phyloP scores from a whole-genome alignment of 192 early-diverging fungal genomes.

The Podochytrium sp. region DNA sequence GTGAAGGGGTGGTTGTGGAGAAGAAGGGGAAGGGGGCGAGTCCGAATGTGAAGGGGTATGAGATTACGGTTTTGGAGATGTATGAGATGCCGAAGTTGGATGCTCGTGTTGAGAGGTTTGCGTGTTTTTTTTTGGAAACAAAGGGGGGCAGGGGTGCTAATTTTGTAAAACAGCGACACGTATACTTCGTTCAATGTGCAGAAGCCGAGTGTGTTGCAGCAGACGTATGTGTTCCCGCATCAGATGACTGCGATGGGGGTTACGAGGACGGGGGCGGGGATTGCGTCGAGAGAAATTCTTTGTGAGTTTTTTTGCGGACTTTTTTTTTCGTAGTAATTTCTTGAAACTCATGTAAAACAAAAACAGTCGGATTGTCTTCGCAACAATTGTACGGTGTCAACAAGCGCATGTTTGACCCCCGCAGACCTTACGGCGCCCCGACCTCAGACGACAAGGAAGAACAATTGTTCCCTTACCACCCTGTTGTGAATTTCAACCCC shows the following conservation, averaged over 20 bases:
- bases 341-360: too few species aligned
- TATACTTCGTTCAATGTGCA: conserved; percentile 77
- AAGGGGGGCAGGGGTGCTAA: neutral
- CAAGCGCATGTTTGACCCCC: conserved; percentile 81
- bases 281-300: conserved; percentile 85
- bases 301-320: conserved; percentile 45
- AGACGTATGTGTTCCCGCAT: conserved; percentile 79
- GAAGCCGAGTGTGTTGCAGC: conserved; percentile 72
- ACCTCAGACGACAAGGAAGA: conserved; percentile 90
- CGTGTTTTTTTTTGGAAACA: neutral
- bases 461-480: conserved; percentile 74
- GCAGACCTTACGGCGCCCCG: conserved; percentile 69
- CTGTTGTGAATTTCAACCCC: conserved; percentile 74
- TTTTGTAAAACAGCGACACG: conserved; percentile 45
- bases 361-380: conserved; percentile 56
- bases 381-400: conserved; percentile 69
- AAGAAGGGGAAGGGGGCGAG: conserved; percentile 21
- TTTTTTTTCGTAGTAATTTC: neutral
- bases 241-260: conserved; percentile 78
- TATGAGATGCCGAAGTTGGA: conserved; percentile 78
- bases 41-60: conserved; percentile 68
- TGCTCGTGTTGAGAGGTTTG: conserved; percentile 68
- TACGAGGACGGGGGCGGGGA: conserved; percentile 83
- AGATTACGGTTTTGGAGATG: conserved; percentile 83
- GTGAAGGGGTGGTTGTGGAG: conserved; percentile 17